Base-by-base conservation (phyloP, 768 basidiomycete species). In the Lepiota venenata region DNA sequence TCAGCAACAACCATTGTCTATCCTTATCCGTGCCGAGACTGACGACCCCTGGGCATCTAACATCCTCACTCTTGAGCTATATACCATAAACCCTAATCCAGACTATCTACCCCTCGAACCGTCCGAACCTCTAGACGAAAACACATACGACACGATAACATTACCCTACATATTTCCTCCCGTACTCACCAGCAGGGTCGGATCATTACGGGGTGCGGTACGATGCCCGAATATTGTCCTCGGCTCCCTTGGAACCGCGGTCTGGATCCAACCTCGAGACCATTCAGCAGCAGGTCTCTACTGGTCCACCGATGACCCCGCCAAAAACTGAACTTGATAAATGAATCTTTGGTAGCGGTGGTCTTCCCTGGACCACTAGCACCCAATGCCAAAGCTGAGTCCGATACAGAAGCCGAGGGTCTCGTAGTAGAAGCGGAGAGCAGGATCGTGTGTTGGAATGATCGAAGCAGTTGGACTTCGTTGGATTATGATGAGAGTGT, bases 231-330 rank as follows among this genome's bases (percentile, higher is more conserved):
- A 76, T 56, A 74, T 87, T 53, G 65, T 75, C 15, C 71, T 87
- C 27, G 84, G 85, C 1, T 63, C 68, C 8, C 67, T 75, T 56
- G 83, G 83, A 5, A 84, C 84, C 0, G 84, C 84, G 2, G 69
- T 80, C 7, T 87, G 85, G 84, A 74, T 86, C 20, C 77, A 79
- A 52, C 85, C 86, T 21, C 74, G 66, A 53, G 77, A 77, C 58
- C 74, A 71, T 56, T 70, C 74, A 7, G 61, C 61, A 3, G 70
- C 60, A 1, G 79, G 77, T 25, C 67, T 75, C 55, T 52, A 52
- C 20, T 52, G 51, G 51, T 11, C 42, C 6, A 57, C 76, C 56
- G 57, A 62, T 20, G 65, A 61, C 36, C 51, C 57, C 15, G 20
- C 35, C n/a, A n/a, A n/a, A n/a, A n/a, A n/a, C 51, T 27, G 22